Evolutionary conservation across 805 yeast genomes (phyloP), one percentile per base, ranked within the genome.

Genomic region (Groenewaldozyma tartarivorans): DNA sequence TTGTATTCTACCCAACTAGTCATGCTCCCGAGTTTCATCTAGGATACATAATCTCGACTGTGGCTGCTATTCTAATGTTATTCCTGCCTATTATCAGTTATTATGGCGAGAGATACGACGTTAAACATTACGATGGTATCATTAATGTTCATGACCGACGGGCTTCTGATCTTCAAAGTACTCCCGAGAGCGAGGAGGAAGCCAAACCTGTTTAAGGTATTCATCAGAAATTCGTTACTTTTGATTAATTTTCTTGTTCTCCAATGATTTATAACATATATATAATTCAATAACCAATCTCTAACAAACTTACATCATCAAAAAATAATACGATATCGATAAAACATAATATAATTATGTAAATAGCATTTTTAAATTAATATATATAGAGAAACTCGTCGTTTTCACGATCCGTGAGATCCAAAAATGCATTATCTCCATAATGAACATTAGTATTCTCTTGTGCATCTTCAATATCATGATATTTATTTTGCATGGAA

Each of bases 381-480:
- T 24, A 24, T 9, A 24, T 24, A 13, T 24, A 24, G 13, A 24
- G 11, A 52, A 75, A 74, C 41, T 60, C 62, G 6, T 71, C 71
- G 55, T 75, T 76, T 53, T 75, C 71, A 39, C 57, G 60, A 51
- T 74, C 79, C 2, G 80, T 75, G 54, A 71, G 55, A 48, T 75
- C 79, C 16, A 19, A 20, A 20, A 38, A 38, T 9, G 29, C 29
- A 24, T 24, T 24, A 7, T 24, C 29, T 7, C 29, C 29, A 7
- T 9, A 24, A 7, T 13, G 7, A 13, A 13, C 13, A 24, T 13
- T 13, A 24, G 7, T 13, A 24, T 9, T 24, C 30, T 38, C 40
- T n/a, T 38, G 35, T 15, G 30, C 20, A 29, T 30, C 29, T 30
- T 33, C 46, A 13, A 13, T 13, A 24, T 24, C 34, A 31, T 31